phyloP scores from a whole-genome alignment of 1,284 basidiomycete genomes.

The Melampsora americana region DNA sequence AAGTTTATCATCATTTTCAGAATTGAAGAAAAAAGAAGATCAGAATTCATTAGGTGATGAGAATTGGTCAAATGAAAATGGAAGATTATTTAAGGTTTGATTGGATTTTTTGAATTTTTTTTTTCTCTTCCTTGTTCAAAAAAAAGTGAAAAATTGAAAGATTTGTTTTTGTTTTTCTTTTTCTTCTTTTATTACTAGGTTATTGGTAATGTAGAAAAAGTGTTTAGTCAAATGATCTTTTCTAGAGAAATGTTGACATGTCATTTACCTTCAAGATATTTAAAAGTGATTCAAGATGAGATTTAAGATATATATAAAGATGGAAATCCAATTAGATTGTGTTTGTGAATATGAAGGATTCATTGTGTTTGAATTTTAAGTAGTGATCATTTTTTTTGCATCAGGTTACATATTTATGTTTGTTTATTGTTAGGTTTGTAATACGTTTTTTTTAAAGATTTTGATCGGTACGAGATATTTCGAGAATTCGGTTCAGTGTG shows the following conservation, averaged over 20 bases:
- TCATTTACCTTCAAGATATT: neutral
- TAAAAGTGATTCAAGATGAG: constrained; percentile 1
- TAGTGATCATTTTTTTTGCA: no score
- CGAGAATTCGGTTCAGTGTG: no score
- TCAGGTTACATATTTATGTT: no score
- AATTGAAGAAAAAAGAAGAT: neutral
- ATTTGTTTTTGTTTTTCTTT: neutral
- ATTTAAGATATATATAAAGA: neutral
- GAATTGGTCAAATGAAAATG: neutral
- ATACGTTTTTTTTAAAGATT: no score
- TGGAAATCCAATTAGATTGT: no score
- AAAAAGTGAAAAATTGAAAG: neutral
- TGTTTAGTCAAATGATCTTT: constrained; percentile 1
- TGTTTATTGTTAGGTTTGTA: no score
- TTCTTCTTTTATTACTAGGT: neutral
- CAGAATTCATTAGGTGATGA: neutral
- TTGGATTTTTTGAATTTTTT: neutral
- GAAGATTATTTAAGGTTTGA: neutral
- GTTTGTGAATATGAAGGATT: no score
- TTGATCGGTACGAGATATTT: no score
- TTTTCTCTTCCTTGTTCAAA: neutral
- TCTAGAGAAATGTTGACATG: neutral
- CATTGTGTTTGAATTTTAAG: no score
- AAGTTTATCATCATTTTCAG: neutral
- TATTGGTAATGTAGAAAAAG: neutral